Percentiles rank a stretch among this genome's conserved stretches.
Evolutionary conservation across 768 basidiomycete species (phyloP).

Genomic region (Termitomyces sp.): DNA sequence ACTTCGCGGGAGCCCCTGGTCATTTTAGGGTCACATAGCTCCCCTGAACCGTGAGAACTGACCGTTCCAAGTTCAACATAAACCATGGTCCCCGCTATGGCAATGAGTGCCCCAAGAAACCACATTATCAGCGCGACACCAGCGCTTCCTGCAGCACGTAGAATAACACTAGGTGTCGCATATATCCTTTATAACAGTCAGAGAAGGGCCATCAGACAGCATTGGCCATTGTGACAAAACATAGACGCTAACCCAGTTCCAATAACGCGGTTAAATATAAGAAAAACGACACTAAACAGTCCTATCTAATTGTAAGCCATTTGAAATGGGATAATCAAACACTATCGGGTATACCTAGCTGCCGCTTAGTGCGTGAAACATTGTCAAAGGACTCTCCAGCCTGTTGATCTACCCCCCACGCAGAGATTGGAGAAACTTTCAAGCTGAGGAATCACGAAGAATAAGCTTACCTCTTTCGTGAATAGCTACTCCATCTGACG

Average conservation of each 20-base stretch:
- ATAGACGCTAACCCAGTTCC: slow-evolving; percentile 51
- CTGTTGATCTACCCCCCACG: slow-evolving; percentile 1
- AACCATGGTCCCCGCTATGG: slow-evolving; percentile 62
- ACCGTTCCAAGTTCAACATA: slow-evolving; percentile 77
- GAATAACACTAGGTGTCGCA: slow-evolving; percentile 63
- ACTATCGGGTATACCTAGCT: slow-evolving; percentile 8
- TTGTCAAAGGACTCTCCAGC: slow-evolving; percentile 16
- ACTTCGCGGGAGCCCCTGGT: slow-evolving; percentile 60
- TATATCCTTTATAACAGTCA: slow-evolving; percentile 45
- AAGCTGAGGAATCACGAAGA: neutral
- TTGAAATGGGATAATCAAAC: neutral
- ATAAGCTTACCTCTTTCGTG: neutral
- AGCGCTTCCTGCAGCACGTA: slow-evolving; percentile 64
- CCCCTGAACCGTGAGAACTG: slow-evolving; percentile 8
- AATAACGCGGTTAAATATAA: slow-evolving; percentile 75
- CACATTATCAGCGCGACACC: slow-evolving; percentile 67
- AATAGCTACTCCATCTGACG: neutral
- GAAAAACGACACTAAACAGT: slow-evolving; percentile 49
- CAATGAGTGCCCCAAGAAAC: slow-evolving; percentile 61
- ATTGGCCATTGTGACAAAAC: slow-evolving; percentile 5
- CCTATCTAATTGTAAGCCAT: slow-evolving; percentile 22
- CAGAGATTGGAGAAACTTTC: no score
- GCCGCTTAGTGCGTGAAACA: slow-evolving; percentile 12
- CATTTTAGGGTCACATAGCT: slow-evolving; percentile 25
- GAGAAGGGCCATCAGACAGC: neutral